Percentiles rank a stretch among this genome's conserved stretches.
phyloP scores from a whole-genome alignment of 2,329 filamentous ascomycete genomes.

The Botrytis medusae region DNA sequence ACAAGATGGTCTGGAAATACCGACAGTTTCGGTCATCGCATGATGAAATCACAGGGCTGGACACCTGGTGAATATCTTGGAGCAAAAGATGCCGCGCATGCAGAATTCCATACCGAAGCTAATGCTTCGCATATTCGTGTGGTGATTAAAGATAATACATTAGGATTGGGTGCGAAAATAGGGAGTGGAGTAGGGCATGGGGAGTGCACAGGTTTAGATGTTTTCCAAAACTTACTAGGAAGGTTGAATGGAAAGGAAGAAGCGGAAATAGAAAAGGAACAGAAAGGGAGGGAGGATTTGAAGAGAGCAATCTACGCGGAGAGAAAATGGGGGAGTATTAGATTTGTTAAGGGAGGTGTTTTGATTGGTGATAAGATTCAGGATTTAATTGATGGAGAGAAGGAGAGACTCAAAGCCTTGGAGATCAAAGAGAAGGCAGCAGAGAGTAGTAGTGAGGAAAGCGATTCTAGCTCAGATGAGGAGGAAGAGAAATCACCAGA shows the following conservation, averaged over 20 bases:
- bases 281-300: slow-evolving; percentile 64
- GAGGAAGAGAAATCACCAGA: slow-evolving; percentile 20
- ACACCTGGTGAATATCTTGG: slow-evolving; percentile 81
- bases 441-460: slow-evolving; percentile 23
- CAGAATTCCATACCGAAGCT: slow-evolving; percentile 73
- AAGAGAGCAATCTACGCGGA: slow-evolving; percentile 74
- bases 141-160: slow-evolving; percentile 82
- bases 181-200: slow-evolving; percentile 65
- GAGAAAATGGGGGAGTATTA: slow-evolving; percentile 74
- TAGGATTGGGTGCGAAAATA: slow-evolving; percentile 81
- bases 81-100: slow-evolving; percentile 71
- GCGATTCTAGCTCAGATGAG: slow-evolving; percentile 4
- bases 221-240: slow-evolving; percentile 82
- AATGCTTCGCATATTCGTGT: slow-evolving; percentile 85
- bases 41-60: slow-evolving; percentile 89
- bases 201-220: slow-evolving; percentile 80
- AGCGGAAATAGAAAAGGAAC: slow-evolving; percentile 67
- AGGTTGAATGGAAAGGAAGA: slow-evolving; percentile 86
- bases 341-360: slow-evolving; percentile 85
- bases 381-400: slow-evolving; percentile 44
- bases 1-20: slow-evolving; percentile 86
- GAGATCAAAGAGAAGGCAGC: slow-evolving; percentile 25
- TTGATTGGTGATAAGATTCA: slow-evolving; percentile 58
- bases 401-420: slow-evolving; percentile 38
- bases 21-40: slow-evolving; percentile 81